Base-by-base conservation (phyloP, 1,284 basidiomycete species). In the Ceratobasidium sp. region DNA sequence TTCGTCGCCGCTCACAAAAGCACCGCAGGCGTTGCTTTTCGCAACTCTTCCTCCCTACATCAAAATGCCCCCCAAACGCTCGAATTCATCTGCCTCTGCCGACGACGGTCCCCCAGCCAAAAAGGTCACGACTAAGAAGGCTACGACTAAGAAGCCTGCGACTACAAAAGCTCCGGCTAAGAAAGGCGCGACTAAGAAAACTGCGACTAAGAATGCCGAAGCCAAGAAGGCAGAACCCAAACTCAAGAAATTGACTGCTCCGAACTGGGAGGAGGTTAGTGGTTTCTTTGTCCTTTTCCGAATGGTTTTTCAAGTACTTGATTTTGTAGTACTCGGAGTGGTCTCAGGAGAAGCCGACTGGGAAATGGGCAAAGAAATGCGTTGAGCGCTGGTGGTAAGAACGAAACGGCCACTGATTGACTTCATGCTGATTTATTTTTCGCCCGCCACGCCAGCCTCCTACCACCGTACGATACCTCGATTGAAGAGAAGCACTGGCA, bases 401-500 rank as follows among this genome's bases (percentile, higher is more conserved):
- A 26, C 44, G 6, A 11, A 30, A 8, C 11, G 26, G 13, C 18
- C 26, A n/a, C 28, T 1, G 18, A 11, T 26, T 11, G 16, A 3
- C n/a, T 1, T 46, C 26, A 26, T 35, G 50, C 50, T 54, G 32
- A 52, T 66, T 41, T 43, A 47, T 38, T 38, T 38, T 38, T 11
- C 6, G 35, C 11, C 35, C 41, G 21, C 41, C 16, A 35, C 21
- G 38, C 46, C 58, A 70, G 67, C 47, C 55, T 70, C 28, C 43
- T 70, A 7, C 43, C 67, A 41, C 67, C 67, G 3, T 70, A 59
- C 16, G 44, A 70, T 30, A 57, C 43, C 0, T 28, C 28, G 16
- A 70, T 70, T 54, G 58, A 26, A 30, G 67, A 70, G 58, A 43
- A 26, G 7, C 54, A 70, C 58, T 70, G 55, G 67, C 58, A 70